phyloP scores from a whole-genome alignment of 1,139 yeast genomes.

The Suhomyces yuchorum region DNA sequence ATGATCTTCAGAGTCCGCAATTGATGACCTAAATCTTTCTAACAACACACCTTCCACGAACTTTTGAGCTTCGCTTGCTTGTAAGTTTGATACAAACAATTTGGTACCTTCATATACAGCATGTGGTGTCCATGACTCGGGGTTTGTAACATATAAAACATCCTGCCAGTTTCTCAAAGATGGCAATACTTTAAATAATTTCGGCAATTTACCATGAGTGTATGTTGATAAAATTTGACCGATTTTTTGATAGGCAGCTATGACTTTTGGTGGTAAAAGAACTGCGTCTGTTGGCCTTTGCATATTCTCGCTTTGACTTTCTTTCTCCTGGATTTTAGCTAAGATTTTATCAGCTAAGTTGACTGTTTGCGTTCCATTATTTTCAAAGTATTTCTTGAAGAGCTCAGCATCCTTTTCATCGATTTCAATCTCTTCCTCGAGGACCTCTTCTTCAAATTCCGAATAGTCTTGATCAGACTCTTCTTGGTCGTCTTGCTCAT shows the following conservation, averaged over 20 bases:
- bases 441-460: slow-evolving; percentile 44
- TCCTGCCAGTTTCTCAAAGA: slow-evolving; percentile 94
- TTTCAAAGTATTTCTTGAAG: slow-evolving; percentile 65
- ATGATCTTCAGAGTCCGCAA: slow-evolving; percentile 73
- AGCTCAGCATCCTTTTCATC: slow-evolving; percentile 72
- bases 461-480: slow-evolving; percentile 46
- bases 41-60: slow-evolving; percentile 75
- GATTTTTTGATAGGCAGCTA: slow-evolving; percentile 89
- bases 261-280: slow-evolving; percentile 90
- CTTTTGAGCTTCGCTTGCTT: slow-evolving; percentile 84
- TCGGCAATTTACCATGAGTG: slow-evolving; percentile 94
- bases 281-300: slow-evolving; percentile 54
- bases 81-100: slow-evolving; percentile 85
- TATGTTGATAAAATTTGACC: slow-evolving; percentile 88
- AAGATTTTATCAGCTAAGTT: slow-evolving; percentile 89
- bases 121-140: slow-evolving; percentile 95
- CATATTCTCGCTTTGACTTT: slow-evolving; percentile 42
- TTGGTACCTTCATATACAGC: slow-evolving; percentile 95
- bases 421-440: slow-evolving; percentile 61
- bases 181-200: slow-evolving; percentile 92
- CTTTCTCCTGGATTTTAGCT: slow-evolving; percentile 83
- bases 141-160: slow-evolving; percentile 87
- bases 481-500: slow-evolving; percentile 35
- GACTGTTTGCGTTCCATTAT: slow-evolving; percentile 44
- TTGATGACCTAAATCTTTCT: slow-evolving; percentile 81